phyloP scores from a whole-genome alignment of 2,329 filamentous ascomycete genomes.

The Xylaria sp. region DNA sequence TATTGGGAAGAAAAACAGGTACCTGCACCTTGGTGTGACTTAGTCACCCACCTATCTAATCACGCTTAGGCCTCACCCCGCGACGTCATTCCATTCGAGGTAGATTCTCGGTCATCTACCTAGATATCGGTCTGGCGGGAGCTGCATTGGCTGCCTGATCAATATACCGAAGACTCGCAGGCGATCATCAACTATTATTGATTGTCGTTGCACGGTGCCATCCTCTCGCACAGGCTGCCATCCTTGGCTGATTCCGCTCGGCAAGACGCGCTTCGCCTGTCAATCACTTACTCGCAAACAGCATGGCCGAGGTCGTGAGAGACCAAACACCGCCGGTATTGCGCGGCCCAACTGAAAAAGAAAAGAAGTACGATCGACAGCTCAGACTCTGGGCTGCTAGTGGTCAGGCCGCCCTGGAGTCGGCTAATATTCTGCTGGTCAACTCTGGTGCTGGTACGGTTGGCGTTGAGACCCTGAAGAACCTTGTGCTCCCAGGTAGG shows the following conservation, averaged over 20 bases:
- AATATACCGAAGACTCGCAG: neutral
- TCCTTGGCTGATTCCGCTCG: neutral
- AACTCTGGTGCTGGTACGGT: slow-evolving; percentile 89
- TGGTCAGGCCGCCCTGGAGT: slow-evolving; percentile 89
- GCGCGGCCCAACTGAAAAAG: slow-evolving; percentile 68
- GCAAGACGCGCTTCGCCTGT: slow-evolving; percentile 15
- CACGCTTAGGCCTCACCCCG: slow-evolving; percentile 22
- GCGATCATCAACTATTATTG: neutral
- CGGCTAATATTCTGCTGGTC: slow-evolving; percentile 88
- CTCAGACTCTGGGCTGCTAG: slow-evolving; percentile 94
- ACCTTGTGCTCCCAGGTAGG: slow-evolving; percentile 88
- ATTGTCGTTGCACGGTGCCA: neutral
- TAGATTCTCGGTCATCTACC: neutral
- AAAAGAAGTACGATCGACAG: slow-evolving; percentile 92
- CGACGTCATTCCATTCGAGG: slow-evolving; percentile 21
- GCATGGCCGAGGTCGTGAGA: slow-evolving; percentile 59
- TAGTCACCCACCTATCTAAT: neutral
- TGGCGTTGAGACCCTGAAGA: slow-evolving; percentile 93
- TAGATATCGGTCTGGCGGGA: neutral
- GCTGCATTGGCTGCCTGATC: neutral
- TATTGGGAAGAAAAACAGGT: too few species aligned
- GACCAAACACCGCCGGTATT: slow-evolving; percentile 61
- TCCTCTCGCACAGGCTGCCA: slow-evolving; percentile 4
- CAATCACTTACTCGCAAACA: slow-evolving; percentile 21
- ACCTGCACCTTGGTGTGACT: neutral